Percentiles rank a stretch among this genome's conserved stretches.
These are phyloP conservation scores for Fusarium sp. DNA, from an alignment of 2,329 filamentous ascomycete species.

Conservation along the genomic window DNA sequence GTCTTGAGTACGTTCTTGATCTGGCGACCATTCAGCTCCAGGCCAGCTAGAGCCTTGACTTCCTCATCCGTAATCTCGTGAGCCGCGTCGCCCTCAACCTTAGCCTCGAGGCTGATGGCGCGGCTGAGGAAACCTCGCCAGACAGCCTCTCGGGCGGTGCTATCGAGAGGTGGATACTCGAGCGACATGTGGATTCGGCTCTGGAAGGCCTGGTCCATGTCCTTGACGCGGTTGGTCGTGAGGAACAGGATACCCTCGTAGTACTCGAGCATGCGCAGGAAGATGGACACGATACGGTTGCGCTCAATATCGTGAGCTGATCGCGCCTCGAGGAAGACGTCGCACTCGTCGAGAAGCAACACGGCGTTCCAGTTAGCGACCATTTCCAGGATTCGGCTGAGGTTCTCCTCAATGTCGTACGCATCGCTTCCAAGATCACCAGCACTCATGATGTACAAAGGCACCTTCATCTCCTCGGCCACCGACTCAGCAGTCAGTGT, in stretches of 20 bases:
- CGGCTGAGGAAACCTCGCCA: constrained; percentile 59
- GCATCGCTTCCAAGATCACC: constrained; percentile 80
- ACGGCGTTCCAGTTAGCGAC: constrained; percentile 68
- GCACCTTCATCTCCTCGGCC: constrained; percentile 64
- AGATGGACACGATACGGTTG: constrained; percentile 56
- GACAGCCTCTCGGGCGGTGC: constrained; percentile 54
- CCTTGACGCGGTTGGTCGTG: constrained; percentile 62
- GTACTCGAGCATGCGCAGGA: constrained; percentile 63
- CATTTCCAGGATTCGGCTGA: constrained; percentile 71
- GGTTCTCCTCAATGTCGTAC: constrained; percentile 73
- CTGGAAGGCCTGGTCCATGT: constrained; percentile 64
- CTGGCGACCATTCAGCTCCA: constrained; percentile 65
- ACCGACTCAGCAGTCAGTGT: constrained; percentile 65
- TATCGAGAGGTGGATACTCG: constrained; percentile 61
- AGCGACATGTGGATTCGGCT: constrained; percentile 65
- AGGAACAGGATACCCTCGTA: constrained; percentile 65
- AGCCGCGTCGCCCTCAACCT: constrained; percentile 44
- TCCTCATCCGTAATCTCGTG: constrained; percentile 52
- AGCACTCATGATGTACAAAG: constrained; percentile 68
- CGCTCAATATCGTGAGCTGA: constrained; percentile 53
- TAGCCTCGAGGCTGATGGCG: constrained; percentile 42
- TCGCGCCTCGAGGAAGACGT: constrained; percentile 61
- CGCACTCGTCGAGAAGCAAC: constrained; percentile 55
- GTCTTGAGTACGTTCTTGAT: constrained; percentile 66
- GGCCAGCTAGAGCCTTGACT: constrained; percentile 55